These are phyloP conservation scores for Marasmius fiardii DNA, from an alignment of 1,284 basidiomycete genomes.

Conservation along the genomic window DNA sequence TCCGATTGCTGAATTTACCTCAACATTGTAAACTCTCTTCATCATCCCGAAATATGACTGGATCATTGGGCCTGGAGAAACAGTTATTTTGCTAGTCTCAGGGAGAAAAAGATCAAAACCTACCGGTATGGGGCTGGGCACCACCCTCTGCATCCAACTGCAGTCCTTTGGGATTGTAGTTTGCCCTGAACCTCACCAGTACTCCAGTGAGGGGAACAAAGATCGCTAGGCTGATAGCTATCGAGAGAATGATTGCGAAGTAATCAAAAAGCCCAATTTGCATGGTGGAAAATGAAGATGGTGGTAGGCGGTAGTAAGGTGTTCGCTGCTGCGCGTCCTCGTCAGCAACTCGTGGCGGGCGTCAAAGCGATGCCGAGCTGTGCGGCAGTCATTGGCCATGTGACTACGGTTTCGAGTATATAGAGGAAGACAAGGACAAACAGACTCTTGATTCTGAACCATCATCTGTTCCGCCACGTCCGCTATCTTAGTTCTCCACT, in stretches of 20 bases:
- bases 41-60: slow-evolving; percentile 63
- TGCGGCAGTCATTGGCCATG: neutral
- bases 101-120: slow-evolving; percentile 48
- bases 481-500: no score
- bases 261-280: slow-evolving; percentile 33
- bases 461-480: neutral
- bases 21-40: slow-evolving; percentile 69
- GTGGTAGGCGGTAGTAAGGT: neutral
- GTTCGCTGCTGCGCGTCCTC: neutral
- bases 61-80: slow-evolving; percentile 15
- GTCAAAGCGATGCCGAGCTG: no score
- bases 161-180: slow-evolving; percentile 80
- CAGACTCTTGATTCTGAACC: slow-evolving; percentile 2
- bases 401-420: neutral
- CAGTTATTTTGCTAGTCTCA: neutral
- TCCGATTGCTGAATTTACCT: slow-evolving; percentile 40
- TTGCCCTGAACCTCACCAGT: slow-evolving; percentile 71
- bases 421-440: neutral
- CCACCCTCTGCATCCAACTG: slow-evolving; percentile 78
- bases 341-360: neutral
- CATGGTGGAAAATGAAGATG: slow-evolving; percentile 26
- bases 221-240: slow-evolving; percentile 48
- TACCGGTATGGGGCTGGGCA: slow-evolving; percentile 73
- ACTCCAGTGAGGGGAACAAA: slow-evolving; percentile 66
- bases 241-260: slow-evolving; percentile 43